Evolutionary conservation across 441 rosid species (phyloP).

Genomic region (Brassica hybrid): DNA sequence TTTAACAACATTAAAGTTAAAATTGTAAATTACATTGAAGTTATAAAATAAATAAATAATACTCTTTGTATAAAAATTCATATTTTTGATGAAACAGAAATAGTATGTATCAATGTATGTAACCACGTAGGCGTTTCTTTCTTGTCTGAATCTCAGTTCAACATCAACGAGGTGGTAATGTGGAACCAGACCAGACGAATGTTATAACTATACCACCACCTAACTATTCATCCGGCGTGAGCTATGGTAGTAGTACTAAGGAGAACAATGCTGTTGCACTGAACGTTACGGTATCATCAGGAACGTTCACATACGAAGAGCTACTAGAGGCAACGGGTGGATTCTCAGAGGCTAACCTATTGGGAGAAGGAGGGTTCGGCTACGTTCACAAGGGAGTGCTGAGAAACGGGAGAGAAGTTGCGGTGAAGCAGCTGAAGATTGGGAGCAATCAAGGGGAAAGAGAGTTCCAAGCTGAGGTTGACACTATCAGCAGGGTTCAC

Average conservation of each 20-base stretch:
- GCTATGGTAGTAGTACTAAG: neutral
- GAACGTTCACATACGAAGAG: constrained; percentile 51
- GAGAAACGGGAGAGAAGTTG: constrained; percentile 49
- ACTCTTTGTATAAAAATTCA: no score
- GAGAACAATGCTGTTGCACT: constrained; percentile 21
- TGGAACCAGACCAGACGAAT: constrained; percentile 29
- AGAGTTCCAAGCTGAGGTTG: constrained; percentile 63
- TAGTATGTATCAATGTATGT: no score
- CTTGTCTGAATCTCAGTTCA: constrained; percentile 36
- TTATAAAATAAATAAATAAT: no score
- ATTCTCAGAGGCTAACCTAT: constrained; percentile 53
- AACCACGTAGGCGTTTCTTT: neutral
- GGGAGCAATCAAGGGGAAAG: constrained; percentile 64
- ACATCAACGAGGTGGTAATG: constrained; percentile 32
- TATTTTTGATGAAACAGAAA: no score
- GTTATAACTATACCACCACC: constrained; percentile 40
- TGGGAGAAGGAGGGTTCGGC: constrained; percentile 68
- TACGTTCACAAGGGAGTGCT: constrained; percentile 61
- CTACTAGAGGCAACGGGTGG: constrained; percentile 50
- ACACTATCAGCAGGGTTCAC: constrained; percentile 57
- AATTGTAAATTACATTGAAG: no score
- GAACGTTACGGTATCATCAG: constrained; percentile 37
- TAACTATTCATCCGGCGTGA: constrained; percentile 1
- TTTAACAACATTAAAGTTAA: no score
- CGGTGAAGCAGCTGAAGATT: constrained; percentile 60